phyloP scores from a whole-genome alignment of 768 basidiomycete species.

The Boletellus ananiceps region DNA sequence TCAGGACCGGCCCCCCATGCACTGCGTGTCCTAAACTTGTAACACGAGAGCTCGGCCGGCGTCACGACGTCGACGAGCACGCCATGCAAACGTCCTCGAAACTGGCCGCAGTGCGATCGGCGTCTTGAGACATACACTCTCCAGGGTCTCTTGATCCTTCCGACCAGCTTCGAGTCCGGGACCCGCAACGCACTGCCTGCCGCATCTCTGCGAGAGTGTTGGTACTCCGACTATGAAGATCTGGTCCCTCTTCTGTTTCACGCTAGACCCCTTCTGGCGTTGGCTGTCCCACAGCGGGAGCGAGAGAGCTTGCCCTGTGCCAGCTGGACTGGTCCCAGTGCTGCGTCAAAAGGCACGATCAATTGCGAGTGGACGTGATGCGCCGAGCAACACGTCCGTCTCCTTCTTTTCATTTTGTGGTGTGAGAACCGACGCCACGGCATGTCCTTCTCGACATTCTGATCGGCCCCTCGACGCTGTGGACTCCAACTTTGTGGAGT shows the following conservation, averaged over 20 bases:
- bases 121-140: background rate
- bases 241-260: background rate
- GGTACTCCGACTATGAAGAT: background rate
- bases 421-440: background rate
- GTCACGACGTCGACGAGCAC: background rate
- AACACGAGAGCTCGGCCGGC: background rate
- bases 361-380: background rate
- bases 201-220: too few species aligned
- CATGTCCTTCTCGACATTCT: background rate
- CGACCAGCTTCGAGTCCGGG: too few species aligned
- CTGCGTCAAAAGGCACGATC: background rate
- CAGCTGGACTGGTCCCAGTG: too few species aligned
- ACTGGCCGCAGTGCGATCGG: background rate
- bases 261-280: background rate
- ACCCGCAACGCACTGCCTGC: too few species aligned
- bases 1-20: slow-evolving; percentile 5
- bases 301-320: too few species aligned
- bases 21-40: background rate
- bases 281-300: background rate
- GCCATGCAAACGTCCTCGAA: background rate
- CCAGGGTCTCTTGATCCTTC: background rate
- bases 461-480: background rate
- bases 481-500: background rate
- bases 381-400: background rate
- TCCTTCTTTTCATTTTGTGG: background rate